Base-by-base conservation (phyloP, 2,329 filamentous ascomycete species). In the Hirsutella thompsonii region DNA sequence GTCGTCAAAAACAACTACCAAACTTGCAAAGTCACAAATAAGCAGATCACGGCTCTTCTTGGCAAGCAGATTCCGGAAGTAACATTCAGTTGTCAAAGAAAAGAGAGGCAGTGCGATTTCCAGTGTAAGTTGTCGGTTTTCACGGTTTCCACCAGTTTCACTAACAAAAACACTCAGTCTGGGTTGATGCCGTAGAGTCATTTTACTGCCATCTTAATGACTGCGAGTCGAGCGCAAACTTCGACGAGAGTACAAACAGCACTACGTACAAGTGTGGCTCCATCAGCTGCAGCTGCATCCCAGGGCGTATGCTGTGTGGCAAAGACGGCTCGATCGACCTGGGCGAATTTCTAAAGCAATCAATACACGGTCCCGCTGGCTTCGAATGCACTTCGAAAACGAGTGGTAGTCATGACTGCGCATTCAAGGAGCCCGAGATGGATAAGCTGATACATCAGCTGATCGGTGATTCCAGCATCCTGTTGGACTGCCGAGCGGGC, bases 21-120 rank as follows among this genome's bases (percentile, higher is more conserved):
- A 64, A 92, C 94, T 67, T 98, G 92, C 64, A 86, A 93, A 60
- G 92, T 98, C 49, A 96, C 89, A 42, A 98, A 98, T 66, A 76
- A 79, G 60, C 92, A 94, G 68, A 98, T 98, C 55, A 70, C 90
- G 42, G 79, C 89, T 46, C 79, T 90, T 55, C 72, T 98, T 38
- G 84, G 88, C 52, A 80, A 83, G 36, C 77, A 88, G 62, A 83
- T 85, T 44, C 89, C 92, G 0, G 84, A 98, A 60, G 92, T 93
- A 20, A 98, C 92, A 1, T 98, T 98, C 57, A 87, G 82, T 23
- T 98, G 92, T 61, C 78, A 89, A 54, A 77, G 75, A 29, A 77
- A 83, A 39, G 70, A 78, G 4, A 69, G 75, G 18, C 78, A 82
- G 18, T 98, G 92, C 56, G 92, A 94, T 57, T 98, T 98, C 52